Evolutionary conservation across 306 rosid species (phyloP).

Genomic region (Cyamopsis tetragonoloba): DNA sequence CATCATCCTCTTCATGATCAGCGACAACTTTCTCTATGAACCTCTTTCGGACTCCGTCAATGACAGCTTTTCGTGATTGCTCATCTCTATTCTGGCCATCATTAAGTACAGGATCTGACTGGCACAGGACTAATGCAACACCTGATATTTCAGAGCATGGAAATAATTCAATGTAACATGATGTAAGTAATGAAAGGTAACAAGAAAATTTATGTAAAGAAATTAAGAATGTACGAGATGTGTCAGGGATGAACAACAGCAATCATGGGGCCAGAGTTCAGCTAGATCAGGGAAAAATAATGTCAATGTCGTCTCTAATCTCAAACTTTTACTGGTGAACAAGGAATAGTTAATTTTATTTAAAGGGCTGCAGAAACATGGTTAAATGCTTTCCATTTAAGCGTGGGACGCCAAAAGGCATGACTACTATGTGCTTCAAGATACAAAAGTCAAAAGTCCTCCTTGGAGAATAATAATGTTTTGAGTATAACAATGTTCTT

Average conservation of each 20-base stretch:
- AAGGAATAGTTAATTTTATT: neutral
- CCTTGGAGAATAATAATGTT: neutral
- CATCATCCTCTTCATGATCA: conserved; percentile 66
- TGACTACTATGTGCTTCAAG: neutral
- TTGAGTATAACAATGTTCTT: neutral
- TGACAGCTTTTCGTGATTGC: conserved; percentile 63
- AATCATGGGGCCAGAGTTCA: neutral
- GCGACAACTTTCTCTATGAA: conserved; percentile 74
- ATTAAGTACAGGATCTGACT: conserved; percentile 81
- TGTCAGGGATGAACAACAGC: neutral
- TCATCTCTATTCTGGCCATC: conserved; percentile 68
- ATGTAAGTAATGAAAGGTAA: too few species aligned
- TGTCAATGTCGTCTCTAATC: neutral
- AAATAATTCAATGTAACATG: too few species aligned
- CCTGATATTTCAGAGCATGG: conserved; percentile 42
- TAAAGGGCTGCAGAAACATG: neutral
- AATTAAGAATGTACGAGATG: neutral
- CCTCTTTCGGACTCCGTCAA: conserved; percentile 74
- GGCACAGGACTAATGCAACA: conserved; percentile 88
- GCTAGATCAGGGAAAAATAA: neutral
- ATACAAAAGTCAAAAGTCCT: neutral
- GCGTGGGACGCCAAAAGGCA: neutral
- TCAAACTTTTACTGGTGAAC: neutral
- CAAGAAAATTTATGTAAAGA: too few species aligned
- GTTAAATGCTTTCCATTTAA: neutral